phyloP scores from a whole-genome alignment of 1,139 yeast species.

The Hansenula lynferdii region DNA sequence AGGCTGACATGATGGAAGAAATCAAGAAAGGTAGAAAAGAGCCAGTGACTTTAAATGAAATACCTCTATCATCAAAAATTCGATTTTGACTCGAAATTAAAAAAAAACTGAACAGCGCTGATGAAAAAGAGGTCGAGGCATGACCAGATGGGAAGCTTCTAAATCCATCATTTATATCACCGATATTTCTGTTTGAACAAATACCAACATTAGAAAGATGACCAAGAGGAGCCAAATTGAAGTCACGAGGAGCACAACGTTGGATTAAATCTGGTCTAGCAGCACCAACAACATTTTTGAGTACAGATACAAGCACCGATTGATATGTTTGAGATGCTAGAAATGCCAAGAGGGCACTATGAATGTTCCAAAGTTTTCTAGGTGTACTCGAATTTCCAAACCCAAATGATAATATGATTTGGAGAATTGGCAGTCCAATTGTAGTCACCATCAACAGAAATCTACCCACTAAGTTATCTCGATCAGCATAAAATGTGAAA shows the following conservation, averaged over 20 bases:
- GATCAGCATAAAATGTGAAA: constrained; percentile 32
- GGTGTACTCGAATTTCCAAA: constrained; percentile 18
- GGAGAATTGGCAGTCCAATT: constrained; percentile 32
- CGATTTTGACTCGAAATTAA: constrained; percentile 35
- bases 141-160: constrained; percentile 51
- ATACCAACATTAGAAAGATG: constrained; percentile 30
- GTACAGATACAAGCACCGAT: constrained; percentile 34
- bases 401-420: constrained; percentile 24
- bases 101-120: constrained; percentile 35
- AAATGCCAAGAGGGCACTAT: constrained; percentile 33
- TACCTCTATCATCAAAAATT: constrained; percentile 34
- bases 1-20: constrained; percentile 36
- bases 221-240: constrained; percentile 17
- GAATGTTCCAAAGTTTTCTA: constrained; percentile 40
- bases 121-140: constrained; percentile 42
- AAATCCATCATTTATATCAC: constrained; percentile 40
- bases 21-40: constrained; percentile 33
- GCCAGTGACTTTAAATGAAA: constrained; percentile 32
- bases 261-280: constrained; percentile 45
- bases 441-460: constrained; percentile 28
- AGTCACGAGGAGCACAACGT: constrained; percentile 34
- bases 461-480: constrained; percentile 30
- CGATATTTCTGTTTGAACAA: constrained; percentile 29
- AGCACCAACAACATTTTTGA: constrained; percentile 40
- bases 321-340: constrained; percentile 39